These are phyloP conservation scores for Fraxinus nigra DNA, from an alignment of 305 asterid species.

Conservation along the genomic window DNA sequence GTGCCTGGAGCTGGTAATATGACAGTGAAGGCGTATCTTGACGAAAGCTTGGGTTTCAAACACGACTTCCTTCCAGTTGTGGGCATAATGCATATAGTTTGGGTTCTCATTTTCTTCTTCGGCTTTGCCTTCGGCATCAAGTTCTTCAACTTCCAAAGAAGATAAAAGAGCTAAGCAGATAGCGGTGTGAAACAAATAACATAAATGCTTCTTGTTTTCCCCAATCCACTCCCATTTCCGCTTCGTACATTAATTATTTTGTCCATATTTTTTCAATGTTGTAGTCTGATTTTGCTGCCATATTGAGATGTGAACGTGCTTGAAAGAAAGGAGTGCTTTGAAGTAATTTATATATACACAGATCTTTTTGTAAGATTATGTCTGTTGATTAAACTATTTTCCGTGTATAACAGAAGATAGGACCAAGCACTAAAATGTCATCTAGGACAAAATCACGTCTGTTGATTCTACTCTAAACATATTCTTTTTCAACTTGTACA, in stretches of 20 bases:
- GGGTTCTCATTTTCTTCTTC: conserved; percentile 33
- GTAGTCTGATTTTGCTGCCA: neutral
- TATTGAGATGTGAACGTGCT: neutral
- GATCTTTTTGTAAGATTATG: neutral
- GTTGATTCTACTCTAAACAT: neutral
- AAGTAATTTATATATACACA: neutral
- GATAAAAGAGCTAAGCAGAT: conserved; percentile 22
- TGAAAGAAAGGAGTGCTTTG: neutral
- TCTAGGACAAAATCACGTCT: neutral
- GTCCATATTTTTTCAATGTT: neutral
- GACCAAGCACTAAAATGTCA: neutral
- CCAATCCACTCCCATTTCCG: neutral
- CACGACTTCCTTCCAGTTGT: conserved; percentile 41
- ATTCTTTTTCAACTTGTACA: neutral
- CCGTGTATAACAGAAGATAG: neutral
- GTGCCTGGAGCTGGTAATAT: conserved; percentile 39
- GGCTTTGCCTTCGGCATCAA: conserved; percentile 41
- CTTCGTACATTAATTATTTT: neutral
- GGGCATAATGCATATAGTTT: conserved; percentile 36
- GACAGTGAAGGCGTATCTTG: conserved; percentile 38
- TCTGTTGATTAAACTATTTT: neutral
- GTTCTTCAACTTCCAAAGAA: conserved; percentile 49
- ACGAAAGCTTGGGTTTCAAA: conserved; percentile 31
- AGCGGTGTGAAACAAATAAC: neutral
- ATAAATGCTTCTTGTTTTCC: neutral